phyloP scores from a whole-genome alignment of 2,329 filamentous ascomycete genomes.

The Elsinoe arachidis region DNA sequence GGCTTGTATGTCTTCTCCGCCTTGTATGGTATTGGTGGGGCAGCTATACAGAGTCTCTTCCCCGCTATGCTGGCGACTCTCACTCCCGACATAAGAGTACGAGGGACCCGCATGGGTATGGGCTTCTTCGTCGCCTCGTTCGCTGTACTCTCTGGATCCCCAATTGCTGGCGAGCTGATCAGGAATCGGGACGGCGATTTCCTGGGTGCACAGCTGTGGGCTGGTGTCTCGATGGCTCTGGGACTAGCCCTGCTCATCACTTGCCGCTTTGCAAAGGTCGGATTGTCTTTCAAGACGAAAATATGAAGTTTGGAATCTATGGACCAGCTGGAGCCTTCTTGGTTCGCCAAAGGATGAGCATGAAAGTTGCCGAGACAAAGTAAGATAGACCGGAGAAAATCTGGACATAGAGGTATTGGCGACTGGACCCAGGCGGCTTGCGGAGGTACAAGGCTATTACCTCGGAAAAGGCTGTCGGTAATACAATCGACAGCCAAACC shows the following conservation, averaged over 20 bases:
- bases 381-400: conserved; percentile 32
- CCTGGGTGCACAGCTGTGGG: conserved; percentile 38
- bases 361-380: conserved; percentile 26
- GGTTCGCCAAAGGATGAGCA: conserved; percentile 25
- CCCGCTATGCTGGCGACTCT: conserved; percentile 35
- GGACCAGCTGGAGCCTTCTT: conserved; percentile 14
- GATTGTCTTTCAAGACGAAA: conserved; percentile 21
- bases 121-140: conserved; percentile 39
- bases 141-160: conserved; percentile 38
- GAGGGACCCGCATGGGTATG: conserved; percentile 41
- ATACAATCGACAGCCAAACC: conserved; percentile 29
- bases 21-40: conserved; percentile 37
- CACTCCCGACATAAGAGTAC: conserved; percentile 40
- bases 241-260: conserved; percentile 22
- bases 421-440: conserved; percentile 21
- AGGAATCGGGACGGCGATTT: conserved; percentile 34
- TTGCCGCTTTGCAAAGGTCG: conserved; percentile 24
- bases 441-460: conserved; percentile 35
- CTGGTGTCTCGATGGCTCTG: conserved; percentile 26
- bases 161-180: conserved; percentile 40
- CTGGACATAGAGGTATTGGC: conserved; percentile 32
- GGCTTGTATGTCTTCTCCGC: conserved; percentile 38
- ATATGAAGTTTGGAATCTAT: conserved; percentile 17
- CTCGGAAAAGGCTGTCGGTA: conserved; percentile 33
- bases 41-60: conserved; percentile 39